These are phyloP conservation scores for Parathielavia hyrcaniae DNA, from an alignment of 495 filamentous ascomycete genomes.

Conservation along the genomic window DNA sequence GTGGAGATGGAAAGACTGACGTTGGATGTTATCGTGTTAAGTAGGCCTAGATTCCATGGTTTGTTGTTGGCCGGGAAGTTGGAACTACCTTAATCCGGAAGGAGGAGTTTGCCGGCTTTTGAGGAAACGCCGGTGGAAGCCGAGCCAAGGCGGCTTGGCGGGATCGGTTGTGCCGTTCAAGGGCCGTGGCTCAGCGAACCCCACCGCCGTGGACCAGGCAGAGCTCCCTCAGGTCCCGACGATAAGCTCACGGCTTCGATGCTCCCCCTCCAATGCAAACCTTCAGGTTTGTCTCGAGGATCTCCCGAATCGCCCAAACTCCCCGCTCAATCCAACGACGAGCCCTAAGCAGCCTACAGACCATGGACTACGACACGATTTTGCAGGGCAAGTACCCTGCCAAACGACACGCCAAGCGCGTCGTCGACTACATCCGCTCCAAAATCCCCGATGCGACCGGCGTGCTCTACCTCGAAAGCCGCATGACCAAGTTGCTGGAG, in stretches of 20 bases:
- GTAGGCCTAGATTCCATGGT: too few species aligned
- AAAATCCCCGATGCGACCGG: conserved; percentile 55
- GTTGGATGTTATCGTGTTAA: background rate
- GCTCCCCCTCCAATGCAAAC: conserved; percentile 11
- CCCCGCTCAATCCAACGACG: background rate
- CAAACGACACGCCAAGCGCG: conserved; percentile 76
- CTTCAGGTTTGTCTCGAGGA: background rate
- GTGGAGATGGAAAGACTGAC: too few species aligned
- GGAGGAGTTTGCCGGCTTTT: too few species aligned
- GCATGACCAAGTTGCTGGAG: conserved; percentile 68
- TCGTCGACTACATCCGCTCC: conserved; percentile 65
- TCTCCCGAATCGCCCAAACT: background rate
- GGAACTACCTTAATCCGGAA: too few species aligned
- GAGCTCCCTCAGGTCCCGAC: background rate
- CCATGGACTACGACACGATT: conserved; percentile 36
- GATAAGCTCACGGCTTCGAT: background rate
- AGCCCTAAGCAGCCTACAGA: background rate
- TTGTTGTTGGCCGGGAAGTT: too few species aligned
- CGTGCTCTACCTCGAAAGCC: conserved; percentile 80
- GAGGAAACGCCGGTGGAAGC: background rate
- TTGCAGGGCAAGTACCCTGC: conserved; percentile 83
- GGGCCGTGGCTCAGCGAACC: background rate
- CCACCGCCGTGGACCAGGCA: background rate
- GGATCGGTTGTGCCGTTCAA: background rate
- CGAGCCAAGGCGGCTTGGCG: background rate